Conservation (phyloP, 768 basidiomycete genomes). For the Hericium coralloides region DNA sequence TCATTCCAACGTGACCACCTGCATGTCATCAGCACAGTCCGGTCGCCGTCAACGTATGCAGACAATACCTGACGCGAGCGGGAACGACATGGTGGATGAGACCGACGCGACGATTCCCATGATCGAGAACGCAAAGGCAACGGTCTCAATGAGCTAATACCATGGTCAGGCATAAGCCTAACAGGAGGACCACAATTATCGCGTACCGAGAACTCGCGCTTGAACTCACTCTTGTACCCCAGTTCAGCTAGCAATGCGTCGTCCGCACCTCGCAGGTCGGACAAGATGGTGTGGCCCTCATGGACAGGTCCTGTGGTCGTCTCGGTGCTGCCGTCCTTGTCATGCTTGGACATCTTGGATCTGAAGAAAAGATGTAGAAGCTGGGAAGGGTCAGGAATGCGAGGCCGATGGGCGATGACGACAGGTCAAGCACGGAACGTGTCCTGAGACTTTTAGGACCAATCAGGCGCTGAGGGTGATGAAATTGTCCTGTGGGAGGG, state of each 20-base stretch:
- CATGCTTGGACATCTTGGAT: conserved; percentile 1
- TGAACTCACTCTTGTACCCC: conserved; percentile 68
- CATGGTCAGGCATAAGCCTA: neutral
- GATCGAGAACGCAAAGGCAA: conserved; percentile 59
- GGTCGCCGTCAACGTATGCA: neutral
- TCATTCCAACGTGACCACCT: conserved; percentile 74
- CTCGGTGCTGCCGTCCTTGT: conserved; percentile 1
- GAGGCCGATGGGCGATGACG: neutral
- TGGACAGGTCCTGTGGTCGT: neutral
- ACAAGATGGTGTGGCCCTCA: neutral
- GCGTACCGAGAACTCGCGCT: conserved; percentile 61
- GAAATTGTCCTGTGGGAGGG: too few species aligned
- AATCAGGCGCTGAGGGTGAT: too few species aligned
- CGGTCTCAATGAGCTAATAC: conserved; percentile 45
- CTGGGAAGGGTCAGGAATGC: neutral
- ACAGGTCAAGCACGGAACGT: too few species aligned
- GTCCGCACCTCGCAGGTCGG: conserved; percentile 27
- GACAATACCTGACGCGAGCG: conserved; percentile 42
- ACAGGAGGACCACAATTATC: neutral
- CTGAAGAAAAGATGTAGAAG: neutral
- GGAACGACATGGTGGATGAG: conserved; percentile 57
- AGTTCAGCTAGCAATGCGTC: conserved; percentile 51
- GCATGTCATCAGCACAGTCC: neutral
- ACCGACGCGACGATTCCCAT: conserved; percentile 70
- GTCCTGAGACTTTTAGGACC: too few species aligned